phyloP scores from a whole-genome alignment of 2,329 filamentous ascomycete species.

The Talaromyces islandicus region DNA sequence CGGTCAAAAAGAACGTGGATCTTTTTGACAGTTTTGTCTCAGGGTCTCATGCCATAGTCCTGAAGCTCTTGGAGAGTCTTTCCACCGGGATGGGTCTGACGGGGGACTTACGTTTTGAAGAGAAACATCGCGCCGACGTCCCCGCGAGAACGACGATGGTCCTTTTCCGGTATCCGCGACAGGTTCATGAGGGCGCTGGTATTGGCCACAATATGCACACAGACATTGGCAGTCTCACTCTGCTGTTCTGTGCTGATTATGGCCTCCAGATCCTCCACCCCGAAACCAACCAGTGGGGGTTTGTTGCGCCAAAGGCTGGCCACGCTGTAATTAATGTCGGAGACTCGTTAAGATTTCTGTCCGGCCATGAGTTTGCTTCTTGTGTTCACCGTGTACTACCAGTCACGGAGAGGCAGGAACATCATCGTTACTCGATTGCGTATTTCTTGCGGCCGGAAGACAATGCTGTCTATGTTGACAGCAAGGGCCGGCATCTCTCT shows the following conservation, averaged over 20 bases:
- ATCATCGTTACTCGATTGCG: conserved; percentile 17
- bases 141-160: background rate
- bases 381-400: conserved; percentile 20
- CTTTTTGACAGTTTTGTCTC: conserved; percentile 3
- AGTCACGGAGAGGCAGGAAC: conserved; percentile 5
- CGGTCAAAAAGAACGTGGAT: background rate
- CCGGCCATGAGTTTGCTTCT: conserved; percentile 13
- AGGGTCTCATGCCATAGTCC: background rate
- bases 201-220: conserved; percentile 5
- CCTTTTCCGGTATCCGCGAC: background rate
- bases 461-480: conserved; percentile 14
- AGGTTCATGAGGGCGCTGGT: background rate
- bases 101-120: background rate
- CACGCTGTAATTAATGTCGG: conserved; percentile 31
- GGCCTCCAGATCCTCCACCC: conserved; percentile 2
- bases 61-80: background rate
- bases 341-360: conserved; percentile 22
- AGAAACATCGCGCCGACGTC: background rate
- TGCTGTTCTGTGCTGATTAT: conserved; percentile 1
- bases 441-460: conserved; percentile 18
- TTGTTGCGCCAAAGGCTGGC: conserved; percentile 19
- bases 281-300: conserved; percentile 15
- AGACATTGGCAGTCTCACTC: conserved; percentile 4
- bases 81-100: background rate
- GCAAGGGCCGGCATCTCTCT: background rate